phyloP scores from a whole-genome alignment of 495 filamentous ascomycete species.

The Neurospora intermedia region DNA sequence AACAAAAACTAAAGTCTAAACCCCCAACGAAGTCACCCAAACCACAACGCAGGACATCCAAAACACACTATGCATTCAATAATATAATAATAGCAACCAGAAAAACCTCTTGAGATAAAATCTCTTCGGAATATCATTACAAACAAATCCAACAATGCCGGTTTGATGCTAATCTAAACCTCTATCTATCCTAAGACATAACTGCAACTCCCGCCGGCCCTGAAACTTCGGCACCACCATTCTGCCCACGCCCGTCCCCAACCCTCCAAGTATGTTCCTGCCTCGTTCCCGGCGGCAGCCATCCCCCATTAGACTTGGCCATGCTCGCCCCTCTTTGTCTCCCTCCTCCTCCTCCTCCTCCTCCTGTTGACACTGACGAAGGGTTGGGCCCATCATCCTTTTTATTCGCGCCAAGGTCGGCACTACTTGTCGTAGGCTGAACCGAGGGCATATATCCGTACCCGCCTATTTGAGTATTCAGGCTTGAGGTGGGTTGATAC shows the following conservation, averaged over 20 bases:
- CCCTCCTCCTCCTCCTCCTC: not conserved
- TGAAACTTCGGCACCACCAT: not conserved
- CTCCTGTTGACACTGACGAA: not conserved
- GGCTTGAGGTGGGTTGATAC: not conserved
- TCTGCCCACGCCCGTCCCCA: constrained; percentile 28
- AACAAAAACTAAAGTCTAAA: not conserved
- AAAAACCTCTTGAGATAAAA: not conserved
- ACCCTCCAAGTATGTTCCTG: constrained; percentile 72
- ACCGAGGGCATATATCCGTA: constrained; percentile 3
- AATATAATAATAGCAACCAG: too few species aligned
- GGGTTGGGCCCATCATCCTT: not conserved
- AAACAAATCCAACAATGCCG: not conserved
- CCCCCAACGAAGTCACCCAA: not conserved
- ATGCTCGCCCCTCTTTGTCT: constrained; percentile 38
- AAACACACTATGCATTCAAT: not conserved
- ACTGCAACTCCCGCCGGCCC: not conserved
- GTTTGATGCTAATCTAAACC: not conserved
- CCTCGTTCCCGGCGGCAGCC: constrained; percentile 63
- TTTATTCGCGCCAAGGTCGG: constrained; percentile 1
- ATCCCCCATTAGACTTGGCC: constrained; percentile 34
- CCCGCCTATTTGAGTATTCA: constrained; percentile 4
- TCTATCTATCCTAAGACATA: not conserved
- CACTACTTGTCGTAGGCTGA: constrained; percentile 3
- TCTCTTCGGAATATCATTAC: not conserved
- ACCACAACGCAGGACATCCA: not conserved